Conservation (phyloP, 345 rosid genomes). For the Camelina sativa region DNA sequence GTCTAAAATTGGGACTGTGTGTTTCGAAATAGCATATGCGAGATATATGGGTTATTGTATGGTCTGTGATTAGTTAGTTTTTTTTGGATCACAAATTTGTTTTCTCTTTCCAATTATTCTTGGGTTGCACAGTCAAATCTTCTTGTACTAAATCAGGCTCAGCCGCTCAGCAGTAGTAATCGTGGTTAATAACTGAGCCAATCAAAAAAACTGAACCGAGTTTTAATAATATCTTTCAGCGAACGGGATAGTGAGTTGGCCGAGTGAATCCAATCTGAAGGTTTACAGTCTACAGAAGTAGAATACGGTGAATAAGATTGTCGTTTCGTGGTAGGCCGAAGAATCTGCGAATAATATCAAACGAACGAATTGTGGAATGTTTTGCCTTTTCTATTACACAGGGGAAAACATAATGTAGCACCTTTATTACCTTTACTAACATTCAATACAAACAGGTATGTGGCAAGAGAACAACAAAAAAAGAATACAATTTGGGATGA, state of each 20-base stretch:
- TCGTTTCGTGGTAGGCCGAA: conserved; percentile 7
- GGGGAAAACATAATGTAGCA: conserved; percentile 1
- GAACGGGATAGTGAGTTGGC: too few relatives aligned
- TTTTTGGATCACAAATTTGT: conserved; percentile 23
- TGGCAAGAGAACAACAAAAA: background rate
- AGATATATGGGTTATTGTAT: conserved; percentile 24
- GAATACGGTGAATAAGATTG: conserved; percentile 3
- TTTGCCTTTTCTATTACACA: conserved; percentile 17
- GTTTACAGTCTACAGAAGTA: background rate
- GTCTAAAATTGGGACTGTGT: conserved; percentile 34
- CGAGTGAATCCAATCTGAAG: background rate
- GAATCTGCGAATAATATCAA: background rate
- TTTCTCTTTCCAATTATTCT: conserved; percentile 25
- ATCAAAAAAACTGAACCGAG: background rate
- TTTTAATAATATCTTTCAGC: background rate
- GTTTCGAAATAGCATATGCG: conserved; percentile 2
- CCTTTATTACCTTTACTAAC: conserved; percentile 33
- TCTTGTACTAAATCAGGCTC: conserved; percentile 13
- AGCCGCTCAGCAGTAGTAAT: background rate
- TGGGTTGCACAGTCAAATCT: conserved; percentile 36
- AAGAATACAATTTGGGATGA: conserved; percentile 25
- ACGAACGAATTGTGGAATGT: background rate
- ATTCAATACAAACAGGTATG: conserved; percentile 22
- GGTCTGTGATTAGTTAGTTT: conserved; percentile 22
- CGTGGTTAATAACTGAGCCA: conserved; percentile 6